Evolutionary conservation across 2,329 filamentous ascomycete genomes (phyloP).

Genomic region (Amylocarpus encephaloides): DNA sequence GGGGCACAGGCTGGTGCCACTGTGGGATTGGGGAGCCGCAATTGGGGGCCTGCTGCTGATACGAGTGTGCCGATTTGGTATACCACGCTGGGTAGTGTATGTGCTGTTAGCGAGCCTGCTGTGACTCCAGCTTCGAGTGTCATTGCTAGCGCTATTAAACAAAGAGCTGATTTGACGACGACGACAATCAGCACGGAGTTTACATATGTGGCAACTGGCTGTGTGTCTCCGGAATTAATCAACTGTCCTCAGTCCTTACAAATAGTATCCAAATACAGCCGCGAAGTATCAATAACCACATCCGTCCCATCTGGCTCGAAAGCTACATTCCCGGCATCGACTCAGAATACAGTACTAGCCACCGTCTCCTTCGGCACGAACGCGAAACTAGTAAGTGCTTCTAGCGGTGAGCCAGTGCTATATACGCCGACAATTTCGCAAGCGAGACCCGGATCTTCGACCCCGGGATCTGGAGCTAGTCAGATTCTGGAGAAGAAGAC

Average conservation of each 20-base stretch:
- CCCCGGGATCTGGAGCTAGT: constrained; percentile 12
- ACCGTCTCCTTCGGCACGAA: too few relatives aligned
- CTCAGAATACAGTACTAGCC: too few relatives aligned
- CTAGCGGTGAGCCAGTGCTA: too few relatives aligned
- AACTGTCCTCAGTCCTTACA: constrained; percentile 48
- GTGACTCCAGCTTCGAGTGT: constrained; percentile 3
- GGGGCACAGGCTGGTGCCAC: constrained; percentile 38
- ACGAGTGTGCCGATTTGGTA: constrained; percentile 46
- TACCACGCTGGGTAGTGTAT: constrained; percentile 42
- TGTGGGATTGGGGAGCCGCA: constrained; percentile 36
- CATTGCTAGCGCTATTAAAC: not conserved
- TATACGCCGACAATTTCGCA: too few relatives aligned
- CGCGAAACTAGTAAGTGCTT: too few relatives aligned
- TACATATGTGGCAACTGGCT: constrained; percentile 41
- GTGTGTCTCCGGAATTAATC: constrained; percentile 36
- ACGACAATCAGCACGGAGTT: constrained; percentile 37
- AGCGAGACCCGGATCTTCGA: constrained; percentile 10
- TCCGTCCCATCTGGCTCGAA: too few relatives aligned
- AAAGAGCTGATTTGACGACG: constrained; percentile 31
- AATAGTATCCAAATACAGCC: constrained; percentile 35
- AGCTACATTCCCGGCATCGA: too few relatives aligned
- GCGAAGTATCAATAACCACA: constrained; percentile 13
- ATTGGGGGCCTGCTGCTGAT: constrained; percentile 44
- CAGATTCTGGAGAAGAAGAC: constrained; percentile 24
- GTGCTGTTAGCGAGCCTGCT: constrained; percentile 31